phyloP scores from a whole-genome alignment of 2,329 filamentous ascomycete genomes.

The Plenodomus biglobosus region DNA sequence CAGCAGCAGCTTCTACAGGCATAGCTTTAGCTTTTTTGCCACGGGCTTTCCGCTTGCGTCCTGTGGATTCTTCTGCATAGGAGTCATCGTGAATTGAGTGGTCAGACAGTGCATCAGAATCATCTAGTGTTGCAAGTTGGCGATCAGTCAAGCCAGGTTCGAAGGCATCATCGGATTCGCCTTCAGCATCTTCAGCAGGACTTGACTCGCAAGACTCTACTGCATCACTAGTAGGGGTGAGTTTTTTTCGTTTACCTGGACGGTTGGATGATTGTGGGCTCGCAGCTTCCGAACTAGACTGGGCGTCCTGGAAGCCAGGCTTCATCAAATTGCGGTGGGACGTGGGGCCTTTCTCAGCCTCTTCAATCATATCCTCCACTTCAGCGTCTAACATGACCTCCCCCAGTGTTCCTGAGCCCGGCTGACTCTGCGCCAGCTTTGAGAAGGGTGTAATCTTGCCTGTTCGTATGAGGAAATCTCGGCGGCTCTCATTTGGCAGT shows the following conservation, averaged over 20 bases:
- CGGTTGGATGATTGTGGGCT: conserved; percentile 33
- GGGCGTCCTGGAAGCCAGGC: conserved; percentile 49
- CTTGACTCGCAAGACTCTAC: conserved; percentile 19
- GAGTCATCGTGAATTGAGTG: conserved; percentile 45
- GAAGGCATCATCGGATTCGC: conserved; percentile 47
- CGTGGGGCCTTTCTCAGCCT: conserved; percentile 41
- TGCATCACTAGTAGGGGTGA: conserved; percentile 11
- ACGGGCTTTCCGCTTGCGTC: conserved; percentile 44
- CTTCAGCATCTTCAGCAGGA: conserved; percentile 24
- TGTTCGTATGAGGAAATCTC: conserved; percentile 89
- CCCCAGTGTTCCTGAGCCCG: conserved; percentile 68
- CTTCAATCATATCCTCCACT: conserved; percentile 62
- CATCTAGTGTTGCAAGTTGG: conserved; percentile 42
- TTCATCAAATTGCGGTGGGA: conserved; percentile 54
- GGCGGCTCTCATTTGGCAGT: conserved; percentile 76
- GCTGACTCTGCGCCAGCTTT: conserved; percentile 67
- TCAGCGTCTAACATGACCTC: conserved; percentile 82
- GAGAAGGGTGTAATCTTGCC: conserved; percentile 98
- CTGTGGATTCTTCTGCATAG: conserved; percentile 42
- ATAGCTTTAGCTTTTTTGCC: conserved; percentile 27
- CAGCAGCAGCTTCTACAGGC: conserved; percentile 28
- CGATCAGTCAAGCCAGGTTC: conserved; percentile 46
- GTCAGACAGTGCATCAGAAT: conserved; percentile 42
- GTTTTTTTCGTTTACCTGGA: conserved; percentile 46
- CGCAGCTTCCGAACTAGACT: conserved; percentile 32